Evolutionary conservation across 129 eudicot genomes (phyloP).

Genomic region (Daucus carota): DH1_v3.0 NC_030385.2:9795501-9796000

Average conservation of each 20-base stretch:
- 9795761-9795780: background rate
- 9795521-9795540: background rate
- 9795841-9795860: background rate
- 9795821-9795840: background rate
- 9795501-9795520: background rate
- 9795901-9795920: background rate
- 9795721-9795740: background rate
- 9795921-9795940: background rate
- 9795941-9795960: background rate
- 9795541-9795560: too few species aligned
- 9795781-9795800: background rate
- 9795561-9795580: too few species aligned
- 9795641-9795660: background rate
- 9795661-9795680: background rate
- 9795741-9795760: background rate
- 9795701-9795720: background rate
- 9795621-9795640: too few species aligned
- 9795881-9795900: background rate
- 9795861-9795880: background rate
- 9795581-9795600: background rate
- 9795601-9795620: too few species aligned
- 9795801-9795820: background rate
- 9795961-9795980: background rate
- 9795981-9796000: background rate
- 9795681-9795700: background rate